Evolutionary conservation across 805 yeast genomes (phyloP), one percentile per base, ranked within the genome.

Genomic region (Candida insectorum): DNA sequence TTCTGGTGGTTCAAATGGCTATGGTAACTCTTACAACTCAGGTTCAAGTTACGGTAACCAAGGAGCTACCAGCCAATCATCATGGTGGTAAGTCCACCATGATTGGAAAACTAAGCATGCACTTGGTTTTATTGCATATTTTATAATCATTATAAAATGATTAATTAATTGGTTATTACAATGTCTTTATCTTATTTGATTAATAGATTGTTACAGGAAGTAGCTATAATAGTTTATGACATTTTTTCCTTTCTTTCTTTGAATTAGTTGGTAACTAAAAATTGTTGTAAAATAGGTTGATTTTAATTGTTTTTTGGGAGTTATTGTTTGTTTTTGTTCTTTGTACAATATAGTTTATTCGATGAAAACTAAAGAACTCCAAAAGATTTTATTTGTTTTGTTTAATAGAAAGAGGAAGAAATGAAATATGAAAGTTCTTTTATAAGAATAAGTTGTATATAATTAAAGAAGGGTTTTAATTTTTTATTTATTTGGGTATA

Each of bases 31-130:
- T 17, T 41, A 32, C 16, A 36, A 36, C 24, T 31, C 43, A 8
- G 24, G 45, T 31, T 33, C 42, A 20, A 35, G 21, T 15, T 15
- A 29, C 4, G 26, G 36, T 6, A 33, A 48, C 36, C 56, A 60
- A 27, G 58, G 54, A 13, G 53, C 60, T 37, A 46, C 58, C 33
- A 47, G 51, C 31, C 45, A 50, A 45, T 51, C 56, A 47, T 64
- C 70, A 17, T 65, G 71, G 71, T 66, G 73, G 73, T 65, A 52
- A 28, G n/a, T n/a, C n/a, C n/a, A 22, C 36, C 31, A 33, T 12
- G 12, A 6, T 23, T 21, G 16, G 30, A 10, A 16, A 32, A 26
- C 30, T 26, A 32, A 32, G 25, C 26, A 32, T 32, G 21, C 31
- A 28, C 36, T 27, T 33, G 31, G 31, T 33, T 33, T 23, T 19